Percentiles rank a stretch among this genome's conserved stretches.
These are phyloP conservation scores for Aspergillus neoniger DNA, from an alignment of 2,329 filamentous ascomycete genomes.

Conservation along the genomic window DNA sequence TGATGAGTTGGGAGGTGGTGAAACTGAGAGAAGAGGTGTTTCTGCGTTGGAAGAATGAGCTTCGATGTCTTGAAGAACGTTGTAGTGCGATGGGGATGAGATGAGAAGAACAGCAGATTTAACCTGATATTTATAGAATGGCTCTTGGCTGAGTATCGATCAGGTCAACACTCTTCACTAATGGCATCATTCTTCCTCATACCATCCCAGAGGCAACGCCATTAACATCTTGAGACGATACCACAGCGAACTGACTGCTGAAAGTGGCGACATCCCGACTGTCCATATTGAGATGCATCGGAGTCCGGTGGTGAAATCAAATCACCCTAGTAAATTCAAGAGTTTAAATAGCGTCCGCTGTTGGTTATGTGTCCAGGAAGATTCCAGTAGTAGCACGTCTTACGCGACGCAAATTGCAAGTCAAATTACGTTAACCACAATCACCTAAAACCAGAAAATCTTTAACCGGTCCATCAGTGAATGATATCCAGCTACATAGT, in stretches of 20 bases:
- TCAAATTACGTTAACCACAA: not conserved
- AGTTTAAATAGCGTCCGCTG: too few species aligned
- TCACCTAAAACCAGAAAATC: too few species aligned
- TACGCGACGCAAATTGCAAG: not conserved
- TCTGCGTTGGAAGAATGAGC: not conserved
- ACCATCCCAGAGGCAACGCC: not conserved
- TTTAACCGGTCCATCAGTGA: too few species aligned
- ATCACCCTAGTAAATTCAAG: too few species aligned
- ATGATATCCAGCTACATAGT: too few species aligned
- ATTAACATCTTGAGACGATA: not conserved
- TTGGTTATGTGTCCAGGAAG: too few species aligned
- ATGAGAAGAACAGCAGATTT: not conserved
- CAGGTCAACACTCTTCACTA: too few species aligned
- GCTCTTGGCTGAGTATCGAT: not conserved
- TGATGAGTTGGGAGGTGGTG: not conserved
- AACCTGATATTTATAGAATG: not conserved
- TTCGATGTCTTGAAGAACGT: not conserved
- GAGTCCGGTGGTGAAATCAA: slow-evolving; percentile 1
- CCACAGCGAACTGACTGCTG: not conserved
- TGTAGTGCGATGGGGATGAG: not conserved
- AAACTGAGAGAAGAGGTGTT: not conserved
- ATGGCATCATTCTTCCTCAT: slow-evolving; percentile 10
- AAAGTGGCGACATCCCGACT: not conserved
- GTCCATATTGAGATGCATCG: slow-evolving; percentile 6
- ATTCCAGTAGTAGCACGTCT: not conserved